Evolutionary conservation across 2,329 filamentous ascomycete genomes (phyloP), one percentile per base, ranked within the genome.

Genomic region (Davidsoniella virescens): DNA sequence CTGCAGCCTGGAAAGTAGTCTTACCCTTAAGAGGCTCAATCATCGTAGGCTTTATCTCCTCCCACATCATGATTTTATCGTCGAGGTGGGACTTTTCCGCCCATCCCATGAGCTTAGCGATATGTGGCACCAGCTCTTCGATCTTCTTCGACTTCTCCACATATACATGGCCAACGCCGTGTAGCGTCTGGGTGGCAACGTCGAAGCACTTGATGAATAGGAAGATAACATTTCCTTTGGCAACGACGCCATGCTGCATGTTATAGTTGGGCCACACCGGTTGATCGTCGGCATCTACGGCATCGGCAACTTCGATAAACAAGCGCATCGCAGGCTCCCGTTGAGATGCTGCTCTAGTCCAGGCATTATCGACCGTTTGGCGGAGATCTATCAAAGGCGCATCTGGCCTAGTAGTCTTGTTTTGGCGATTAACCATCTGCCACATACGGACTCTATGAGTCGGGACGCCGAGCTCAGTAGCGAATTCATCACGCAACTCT

Each of bases 31-130:
- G 82, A 5, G 77, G 74, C 61, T 98, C 93, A 57, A 98, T 94
- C 88, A 96, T 96, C 54, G 80, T 85, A 47, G 88, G 87, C 66
- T 96, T 98, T 66, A 98, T 96, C 69, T 98, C 92, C 67, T 98
- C 92, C 68, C 81, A 96, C 18, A 98, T 74, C n/a, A 72, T 62
- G 37, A 78, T 62, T 60, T 73, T 76, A 53, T 81, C 76, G 5
- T 76, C 73, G 1, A 67, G 75, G 2, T 76, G 70, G 3, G 83
- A 75, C 55, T 83, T 87, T 1, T 83, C 75, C 20, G 83, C 76
- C 90, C 92, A 96, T 10, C 78, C 75, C 86, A 96, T 92, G 61
- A 82, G 77, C 58, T 83, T 78, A 52, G 83, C 67, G 53, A 98
- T 95, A 26, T 76, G 67, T 1, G 84, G 78, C 4, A 82, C 77